These are phyloP conservation scores for Pythium pyrilobum DNA, from an alignment of 352 stramenopile genomes.

Conservation along the genomic window DNA sequence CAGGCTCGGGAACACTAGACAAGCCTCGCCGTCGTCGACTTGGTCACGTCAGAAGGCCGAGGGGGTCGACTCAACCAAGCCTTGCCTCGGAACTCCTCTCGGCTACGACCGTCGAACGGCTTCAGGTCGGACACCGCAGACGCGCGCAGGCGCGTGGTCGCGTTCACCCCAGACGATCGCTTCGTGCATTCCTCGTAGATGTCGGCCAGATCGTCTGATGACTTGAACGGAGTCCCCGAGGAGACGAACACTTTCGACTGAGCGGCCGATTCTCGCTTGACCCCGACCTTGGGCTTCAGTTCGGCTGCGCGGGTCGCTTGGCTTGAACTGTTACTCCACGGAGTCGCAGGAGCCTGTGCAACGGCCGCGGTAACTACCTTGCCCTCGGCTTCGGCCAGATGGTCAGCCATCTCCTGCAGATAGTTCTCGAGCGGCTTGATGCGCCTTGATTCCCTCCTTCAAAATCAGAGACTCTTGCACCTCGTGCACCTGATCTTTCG, in stretches of 20 bases:
- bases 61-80: neutral
- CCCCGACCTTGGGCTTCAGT: no score
- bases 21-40: conserved; percentile 2
- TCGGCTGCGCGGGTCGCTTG: no score
- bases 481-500: neutral
- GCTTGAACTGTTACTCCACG: no score
- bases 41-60: conserved; percentile 10
- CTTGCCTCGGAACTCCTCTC: conserved; percentile 7
- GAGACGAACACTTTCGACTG: no score
- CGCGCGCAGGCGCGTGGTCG: neutral
- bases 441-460: neutral
- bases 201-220: conserved; percentile 12
- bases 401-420: neutral
- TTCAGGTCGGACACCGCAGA: conserved; percentile 14
- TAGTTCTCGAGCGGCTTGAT: neutral
- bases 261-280: no score
- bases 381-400: neutral
- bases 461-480: neutral
- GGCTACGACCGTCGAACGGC: conserved; percentile 4
- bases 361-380: no score
- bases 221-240: no score
- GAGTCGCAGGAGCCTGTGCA: no score
- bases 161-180: neutral
- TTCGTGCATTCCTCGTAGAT: conserved; percentile 15
- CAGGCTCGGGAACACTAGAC: conserved; percentile 8